These are phyloP conservation scores for Pseudocercospora cruenta DNA, from an alignment of 2,329 filamentous ascomycete species.

Conservation along the genomic window DNA sequence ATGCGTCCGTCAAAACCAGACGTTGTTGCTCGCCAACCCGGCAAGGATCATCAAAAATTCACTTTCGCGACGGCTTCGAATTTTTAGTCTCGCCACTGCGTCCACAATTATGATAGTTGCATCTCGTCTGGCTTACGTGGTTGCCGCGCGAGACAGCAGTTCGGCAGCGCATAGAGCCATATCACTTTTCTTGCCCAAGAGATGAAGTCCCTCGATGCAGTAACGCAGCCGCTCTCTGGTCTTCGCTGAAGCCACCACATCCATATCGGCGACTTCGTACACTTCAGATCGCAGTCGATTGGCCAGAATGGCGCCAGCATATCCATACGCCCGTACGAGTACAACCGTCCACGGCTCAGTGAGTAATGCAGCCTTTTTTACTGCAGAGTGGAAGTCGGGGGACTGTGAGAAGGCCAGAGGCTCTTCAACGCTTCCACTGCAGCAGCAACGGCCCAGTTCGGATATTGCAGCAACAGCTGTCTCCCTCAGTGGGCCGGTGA, in stretches of 20 bases:
- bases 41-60: neutral
- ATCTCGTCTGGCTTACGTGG: neutral
- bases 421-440: neutral
- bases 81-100: neutral
- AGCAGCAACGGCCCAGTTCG: slow-evolving; percentile 22
- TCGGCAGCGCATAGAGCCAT: slow-evolving; percentile 22
- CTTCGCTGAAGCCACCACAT: neutral
- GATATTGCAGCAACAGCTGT: slow-evolving; percentile 19
- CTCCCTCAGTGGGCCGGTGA: slow-evolving; percentile 15
- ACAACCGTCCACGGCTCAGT: slow-evolving; percentile 28
- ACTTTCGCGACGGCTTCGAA: neutral
- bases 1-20: neutral
- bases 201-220: slow-evolving; percentile 18
- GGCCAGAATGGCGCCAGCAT: slow-evolving; percentile 20
- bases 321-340: slow-evolving; percentile 23
- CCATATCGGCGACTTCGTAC: neutral
- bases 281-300: slow-evolving; percentile 8
- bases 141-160: slow-evolving; percentile 12
- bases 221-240: slow-evolving; percentile 16
- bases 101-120: neutral
- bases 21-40: neutral
- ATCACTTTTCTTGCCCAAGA: slow-evolving; percentile 22
- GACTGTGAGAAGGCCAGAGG: slow-evolving; percentile 22
- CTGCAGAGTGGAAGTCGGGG: slow-evolving; percentile 24
- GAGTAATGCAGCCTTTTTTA: slow-evolving; percentile 27